phyloP scores from a whole-genome alignment of 2,329 filamentous ascomycete species.

The Arthrobotrys conoides region DNA sequence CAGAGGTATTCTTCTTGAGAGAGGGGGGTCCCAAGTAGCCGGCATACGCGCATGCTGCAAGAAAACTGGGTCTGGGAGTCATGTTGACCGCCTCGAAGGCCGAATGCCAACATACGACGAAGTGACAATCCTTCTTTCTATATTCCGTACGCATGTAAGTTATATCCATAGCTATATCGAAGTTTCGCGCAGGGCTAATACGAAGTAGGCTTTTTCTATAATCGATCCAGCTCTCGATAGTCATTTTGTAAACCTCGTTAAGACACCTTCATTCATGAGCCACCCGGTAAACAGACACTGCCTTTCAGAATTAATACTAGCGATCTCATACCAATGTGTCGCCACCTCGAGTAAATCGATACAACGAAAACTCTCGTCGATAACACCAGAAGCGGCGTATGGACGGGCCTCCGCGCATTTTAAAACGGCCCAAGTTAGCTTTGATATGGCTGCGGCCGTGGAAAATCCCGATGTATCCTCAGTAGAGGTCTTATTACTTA shows the following conservation, averaged over 20 bases:
- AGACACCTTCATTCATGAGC: constrained; percentile 48
- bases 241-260: constrained; percentile 53
- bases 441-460: constrained; percentile 46
- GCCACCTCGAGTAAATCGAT: constrained; percentile 42
- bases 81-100: constrained; percentile 30
- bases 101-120: constrained; percentile 52
- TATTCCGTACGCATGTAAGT: constrained; percentile 50
- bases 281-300: constrained; percentile 46
- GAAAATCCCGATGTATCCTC: constrained; percentile 52
- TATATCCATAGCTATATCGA: neutral
- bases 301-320: constrained; percentile 46
- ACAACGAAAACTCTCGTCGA: constrained; percentile 40
- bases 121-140: constrained; percentile 33
- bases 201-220: constrained; percentile 31
- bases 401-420: constrained; percentile 43
- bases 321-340: constrained; percentile 45
- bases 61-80: constrained; percentile 34
- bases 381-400: constrained; percentile 30
- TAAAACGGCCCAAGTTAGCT: constrained; percentile 46
- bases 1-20: constrained; percentile 42
- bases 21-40: constrained; percentile 8
- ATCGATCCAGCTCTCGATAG: constrained; percentile 48
- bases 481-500: constrained; percentile 38
- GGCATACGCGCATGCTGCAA: constrained; percentile 41
- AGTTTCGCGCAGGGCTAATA: neutral